Evolutionary conservation across 2,329 filamentous ascomycete genomes (phyloP).

Genomic region (Colletotrichum gigasporum): DNA sequence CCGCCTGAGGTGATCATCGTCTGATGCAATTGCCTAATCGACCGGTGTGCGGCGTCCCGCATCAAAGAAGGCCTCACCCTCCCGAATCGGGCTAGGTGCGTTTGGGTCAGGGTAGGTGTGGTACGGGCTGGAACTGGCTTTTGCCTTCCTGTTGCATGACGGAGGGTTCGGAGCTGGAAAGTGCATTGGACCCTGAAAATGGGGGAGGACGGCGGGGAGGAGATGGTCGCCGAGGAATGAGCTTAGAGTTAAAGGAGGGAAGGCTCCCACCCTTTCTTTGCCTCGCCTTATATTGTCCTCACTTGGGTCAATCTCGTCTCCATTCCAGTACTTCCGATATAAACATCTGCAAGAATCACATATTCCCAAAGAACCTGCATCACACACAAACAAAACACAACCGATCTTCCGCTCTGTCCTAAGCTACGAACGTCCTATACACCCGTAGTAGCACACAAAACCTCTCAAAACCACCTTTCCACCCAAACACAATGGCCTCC

Average conservation of each 20-base stretch:
- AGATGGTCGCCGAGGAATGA: background rate
- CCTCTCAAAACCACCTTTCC: too few species aligned
- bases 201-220: background rate
- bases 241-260: background rate
- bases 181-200: conserved; percentile 17
- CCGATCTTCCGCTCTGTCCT: too few species aligned
- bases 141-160: background rate
- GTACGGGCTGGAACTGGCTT: background rate
- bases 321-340: background rate
- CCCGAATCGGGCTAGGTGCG: too few species aligned
- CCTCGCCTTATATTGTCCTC: too few species aligned
- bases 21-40: conserved; percentile 4
- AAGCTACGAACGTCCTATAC: too few species aligned
- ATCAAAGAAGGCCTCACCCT: background rate
- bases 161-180: background rate
- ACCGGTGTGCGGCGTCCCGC: background rate
- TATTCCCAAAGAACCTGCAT: background rate
- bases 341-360: background rate
- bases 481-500: conserved; percentile 4
- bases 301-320: background rate
- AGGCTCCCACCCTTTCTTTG: background rate
- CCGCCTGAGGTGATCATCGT: conserved; percentile 13
- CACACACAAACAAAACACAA: too few species aligned
- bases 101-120: too few species aligned
- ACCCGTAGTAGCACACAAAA: too few species aligned